phyloP scores from a whole-genome alignment of 1,139 yeast species.

The Yamadazyma conglobata region DNA sequence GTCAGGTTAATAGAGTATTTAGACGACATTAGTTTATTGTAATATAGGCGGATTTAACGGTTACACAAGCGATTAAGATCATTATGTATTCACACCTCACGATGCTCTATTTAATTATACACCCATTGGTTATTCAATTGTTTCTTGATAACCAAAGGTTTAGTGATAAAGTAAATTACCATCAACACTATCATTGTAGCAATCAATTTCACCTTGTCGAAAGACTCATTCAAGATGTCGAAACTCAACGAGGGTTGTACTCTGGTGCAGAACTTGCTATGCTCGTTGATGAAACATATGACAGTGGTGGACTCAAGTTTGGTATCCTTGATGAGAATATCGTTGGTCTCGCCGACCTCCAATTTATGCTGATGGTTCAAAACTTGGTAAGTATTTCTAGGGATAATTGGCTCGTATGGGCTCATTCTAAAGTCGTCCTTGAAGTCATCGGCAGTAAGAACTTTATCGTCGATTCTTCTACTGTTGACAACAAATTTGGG shows the following conservation, averaged over 20 bases:
- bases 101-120: conserved; percentile 12
- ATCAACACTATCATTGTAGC: conserved; percentile 56
- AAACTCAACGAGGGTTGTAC: conserved; percentile 81
- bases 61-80: not conserved
- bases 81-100: not conserved
- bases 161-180: conserved; percentile 40
- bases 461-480: conserved; percentile 55
- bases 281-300: conserved; percentile 59
- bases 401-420: conserved; percentile 66
- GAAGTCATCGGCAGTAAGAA: conserved; percentile 52
- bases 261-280: conserved; percentile 72
- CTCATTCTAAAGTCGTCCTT: conserved; percentile 55
- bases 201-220: conserved; percentile 64
- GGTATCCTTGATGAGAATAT: conserved; percentile 57
- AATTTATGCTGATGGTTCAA: conserved; percentile 34
- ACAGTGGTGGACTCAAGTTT: conserved; percentile 78
- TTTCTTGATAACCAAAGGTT: conserved; percentile 58
- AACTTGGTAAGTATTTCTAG: conserved; percentile 41
- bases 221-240: conserved; percentile 66
- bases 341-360: conserved; percentile 30
- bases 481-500: conserved; percentile 67
- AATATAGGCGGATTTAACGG: conserved; percentile 6
- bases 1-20: conserved; percentile 22
- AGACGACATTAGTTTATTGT: conserved; percentile 12
- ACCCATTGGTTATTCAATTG: conserved; percentile 39